These are phyloP conservation scores for Cladophialophora carrionii DNA, from an alignment of 2,329 filamentous ascomycete genomes.

Conservation along the genomic window DNA sequence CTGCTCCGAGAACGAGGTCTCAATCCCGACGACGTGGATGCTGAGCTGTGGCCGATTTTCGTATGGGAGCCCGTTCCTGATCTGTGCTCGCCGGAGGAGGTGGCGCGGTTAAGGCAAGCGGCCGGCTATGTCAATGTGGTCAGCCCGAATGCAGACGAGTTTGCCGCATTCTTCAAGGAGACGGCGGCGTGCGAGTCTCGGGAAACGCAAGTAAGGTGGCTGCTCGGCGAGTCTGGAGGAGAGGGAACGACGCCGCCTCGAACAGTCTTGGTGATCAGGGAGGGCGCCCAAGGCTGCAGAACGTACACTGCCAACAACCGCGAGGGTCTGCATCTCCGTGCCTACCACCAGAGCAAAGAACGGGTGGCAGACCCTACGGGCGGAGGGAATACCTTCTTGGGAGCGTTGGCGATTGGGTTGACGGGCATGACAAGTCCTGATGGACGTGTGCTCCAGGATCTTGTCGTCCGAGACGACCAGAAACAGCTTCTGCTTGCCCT, in stretches of 20 bases:
- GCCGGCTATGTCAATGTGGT: slow-evolving; percentile 61
- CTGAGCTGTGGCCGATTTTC: slow-evolving; percentile 59
- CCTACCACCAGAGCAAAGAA: slow-evolving; percentile 62
- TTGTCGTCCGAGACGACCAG: slow-evolving; percentile 29
- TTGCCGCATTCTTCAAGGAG: slow-evolving; percentile 77
- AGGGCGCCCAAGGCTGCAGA: slow-evolving; percentile 64
- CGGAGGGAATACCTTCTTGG: slow-evolving; percentile 82
- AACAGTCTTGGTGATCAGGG: slow-evolving; percentile 55
- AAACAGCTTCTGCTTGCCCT: slow-evolving; percentile 68
- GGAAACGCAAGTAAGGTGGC: slow-evolving; percentile 42
- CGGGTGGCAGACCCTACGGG: slow-evolving; percentile 87
- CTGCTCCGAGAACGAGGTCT: slow-evolving; percentile 34
- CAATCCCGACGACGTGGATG: not conserved
- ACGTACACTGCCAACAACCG: slow-evolving; percentile 46
- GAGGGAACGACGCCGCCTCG: not conserved
- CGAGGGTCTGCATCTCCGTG: slow-evolving; percentile 68
- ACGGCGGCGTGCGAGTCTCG: slow-evolving; percentile 37
- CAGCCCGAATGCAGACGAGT: slow-evolving; percentile 83
- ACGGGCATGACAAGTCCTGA: slow-evolving; percentile 39
- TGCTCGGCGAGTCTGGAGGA: slow-evolving; percentile 37
- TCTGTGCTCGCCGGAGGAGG: slow-evolving; percentile 71
- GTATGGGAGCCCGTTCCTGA: slow-evolving; percentile 97
- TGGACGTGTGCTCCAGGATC: slow-evolving; percentile 41
- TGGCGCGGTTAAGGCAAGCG: slow-evolving; percentile 58
- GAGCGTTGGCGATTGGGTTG: slow-evolving; percentile 61